phyloP scores from a whole-genome alignment of 306 rosid genomes.

The Trichosanthes cucumerina region DNA sequence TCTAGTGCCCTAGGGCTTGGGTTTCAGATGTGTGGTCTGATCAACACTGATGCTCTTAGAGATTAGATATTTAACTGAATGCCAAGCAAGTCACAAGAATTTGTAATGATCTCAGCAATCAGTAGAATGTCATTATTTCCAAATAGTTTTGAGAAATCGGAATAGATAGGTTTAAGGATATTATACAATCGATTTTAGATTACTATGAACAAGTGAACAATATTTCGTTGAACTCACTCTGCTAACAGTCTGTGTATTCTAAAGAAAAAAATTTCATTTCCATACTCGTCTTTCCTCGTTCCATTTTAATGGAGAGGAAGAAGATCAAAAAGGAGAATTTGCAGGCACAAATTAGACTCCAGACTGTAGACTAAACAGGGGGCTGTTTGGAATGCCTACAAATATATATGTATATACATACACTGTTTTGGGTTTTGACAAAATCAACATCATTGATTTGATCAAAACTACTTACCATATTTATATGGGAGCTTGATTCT shows the following conservation, averaged over 20 bases:
- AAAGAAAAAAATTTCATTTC: background rate
- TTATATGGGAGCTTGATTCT: background rate
- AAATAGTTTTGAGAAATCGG: background rate
- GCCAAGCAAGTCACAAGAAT: background rate
- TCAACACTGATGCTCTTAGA: background rate
- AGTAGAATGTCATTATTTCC: background rate
- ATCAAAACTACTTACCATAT: background rate
- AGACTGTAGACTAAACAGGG: no score
- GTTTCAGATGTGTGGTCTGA: background rate
- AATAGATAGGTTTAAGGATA: background rate
- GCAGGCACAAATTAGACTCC: no score
- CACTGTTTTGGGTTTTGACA: background rate
- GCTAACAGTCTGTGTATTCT: background rate
- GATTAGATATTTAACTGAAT: background rate
- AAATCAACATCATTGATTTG: background rate
- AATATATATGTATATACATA: no score
- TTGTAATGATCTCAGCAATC: background rate
- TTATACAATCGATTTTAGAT: background rate
- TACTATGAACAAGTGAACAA: background rate
- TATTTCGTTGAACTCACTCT: background rate
- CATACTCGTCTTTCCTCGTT: background rate
- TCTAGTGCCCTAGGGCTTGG: background rate
- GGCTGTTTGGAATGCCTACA: no score
- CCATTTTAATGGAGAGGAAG: background rate
- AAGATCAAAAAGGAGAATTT: background rate